phyloP scores from a whole-genome alignment of 371 early-diverging fungal species.

The Mucor plumbeus region DNA sequence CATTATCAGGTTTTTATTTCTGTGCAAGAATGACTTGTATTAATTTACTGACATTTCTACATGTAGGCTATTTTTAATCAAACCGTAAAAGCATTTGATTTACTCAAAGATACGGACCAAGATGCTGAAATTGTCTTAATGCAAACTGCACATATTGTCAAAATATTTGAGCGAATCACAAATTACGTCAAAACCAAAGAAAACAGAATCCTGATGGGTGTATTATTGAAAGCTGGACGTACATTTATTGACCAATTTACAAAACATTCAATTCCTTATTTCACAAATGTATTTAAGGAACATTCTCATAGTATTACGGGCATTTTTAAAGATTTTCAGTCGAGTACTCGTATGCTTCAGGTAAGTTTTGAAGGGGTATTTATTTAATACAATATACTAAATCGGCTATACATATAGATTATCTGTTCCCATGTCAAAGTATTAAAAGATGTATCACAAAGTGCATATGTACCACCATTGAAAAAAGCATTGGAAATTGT shows the following conservation, averaged over 20 bases:
- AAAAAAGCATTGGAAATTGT: constrained; percentile 77
- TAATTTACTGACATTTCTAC: neutral
- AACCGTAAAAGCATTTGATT: constrained; percentile 44
- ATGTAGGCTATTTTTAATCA: constrained; percentile 61
- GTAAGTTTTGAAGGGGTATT: constrained; percentile 18
- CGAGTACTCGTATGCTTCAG: constrained; percentile 66
- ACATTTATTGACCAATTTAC: constrained; percentile 69
- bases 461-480: constrained; percentile 72
- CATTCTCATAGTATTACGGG: constrained; percentile 57
- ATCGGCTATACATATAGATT: constrained; percentile 39
- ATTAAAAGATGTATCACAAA: constrained; percentile 61
- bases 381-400: neutral
- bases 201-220: constrained; percentile 51
- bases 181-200: constrained; percentile 62
- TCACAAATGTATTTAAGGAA: constrained; percentile 63
- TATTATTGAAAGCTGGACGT: constrained; percentile 62
- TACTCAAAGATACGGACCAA: constrained; percentile 43
- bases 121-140: constrained; percentile 41
- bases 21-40: neutral
- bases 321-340: constrained; percentile 61
- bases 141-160: constrained; percentile 49
- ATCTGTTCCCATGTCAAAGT: constrained; percentile 85
- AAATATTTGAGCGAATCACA: constrained; percentile 59
- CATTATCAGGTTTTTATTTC: constrained; percentile 50
- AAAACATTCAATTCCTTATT: constrained; percentile 67